phyloP scores from a whole-genome alignment of 306 rosid genomes.

The Begonia masoniana region DNA sequence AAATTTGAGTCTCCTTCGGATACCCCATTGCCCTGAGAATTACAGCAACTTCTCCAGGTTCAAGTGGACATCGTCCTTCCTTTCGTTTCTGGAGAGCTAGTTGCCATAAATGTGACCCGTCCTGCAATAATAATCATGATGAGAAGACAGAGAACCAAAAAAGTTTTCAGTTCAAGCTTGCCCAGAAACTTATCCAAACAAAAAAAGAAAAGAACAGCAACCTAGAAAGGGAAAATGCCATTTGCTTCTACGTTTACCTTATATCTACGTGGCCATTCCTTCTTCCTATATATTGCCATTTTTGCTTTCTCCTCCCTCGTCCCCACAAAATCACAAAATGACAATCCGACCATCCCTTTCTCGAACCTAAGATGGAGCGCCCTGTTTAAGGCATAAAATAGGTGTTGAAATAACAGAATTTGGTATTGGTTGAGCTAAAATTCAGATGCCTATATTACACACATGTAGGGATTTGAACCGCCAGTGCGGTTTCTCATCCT shows the following conservation, averaged over 20 bases:
- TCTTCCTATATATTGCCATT: slow-evolving; percentile 90
- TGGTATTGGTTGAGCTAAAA: slow-evolving; percentile 12
- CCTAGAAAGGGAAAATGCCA: slow-evolving; percentile 6
- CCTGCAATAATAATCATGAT: slow-evolving; percentile 41
- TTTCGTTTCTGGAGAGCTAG: slow-evolving; percentile 95
- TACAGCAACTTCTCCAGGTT: slow-evolving; percentile 98
- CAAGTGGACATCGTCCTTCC: slow-evolving; percentile 98
- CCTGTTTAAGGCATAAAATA: slow-evolving; percentile 36
- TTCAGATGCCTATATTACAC: slow-evolving; percentile 21
- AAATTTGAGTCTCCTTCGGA: slow-evolving; percentile 93
- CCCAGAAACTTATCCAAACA: no score
- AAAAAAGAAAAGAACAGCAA: neutral
- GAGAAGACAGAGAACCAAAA: slow-evolving; percentile 7
- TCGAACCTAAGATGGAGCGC: slow-evolving; percentile 98
- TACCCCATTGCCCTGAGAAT: slow-evolving; percentile 98
- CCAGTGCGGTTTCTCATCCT: slow-evolving; percentile 99
- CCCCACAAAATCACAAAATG: slow-evolving; percentile 98
- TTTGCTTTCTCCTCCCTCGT: slow-evolving; percentile 87
- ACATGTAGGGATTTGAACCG: slow-evolving; percentile 90
- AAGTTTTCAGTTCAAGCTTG: neutral
- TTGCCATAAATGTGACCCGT: slow-evolving; percentile 99
- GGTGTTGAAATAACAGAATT: slow-evolving; percentile 8
- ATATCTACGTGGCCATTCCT: slow-evolving; percentile 98
- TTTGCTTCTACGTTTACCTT: slow-evolving; percentile 44
- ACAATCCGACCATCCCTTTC: slow-evolving; percentile 98